These are phyloP conservation scores for Aureobasidium leucospermi DNA, from an alignment of 2,329 filamentous ascomycete genomes.

Conservation along the genomic window DNA sequence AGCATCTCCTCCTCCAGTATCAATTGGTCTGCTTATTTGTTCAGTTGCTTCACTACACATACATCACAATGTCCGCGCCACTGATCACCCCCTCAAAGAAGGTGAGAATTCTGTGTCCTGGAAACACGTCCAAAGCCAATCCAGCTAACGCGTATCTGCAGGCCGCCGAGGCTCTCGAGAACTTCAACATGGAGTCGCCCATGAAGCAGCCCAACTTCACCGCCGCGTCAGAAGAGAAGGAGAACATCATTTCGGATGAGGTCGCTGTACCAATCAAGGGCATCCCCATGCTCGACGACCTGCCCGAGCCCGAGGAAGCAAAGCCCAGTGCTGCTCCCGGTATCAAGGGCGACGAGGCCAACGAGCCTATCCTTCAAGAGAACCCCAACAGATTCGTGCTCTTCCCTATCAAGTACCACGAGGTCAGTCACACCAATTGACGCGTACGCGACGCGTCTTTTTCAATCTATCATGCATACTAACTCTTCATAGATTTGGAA, in stretches of 20 bases:
- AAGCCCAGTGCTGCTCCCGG: conserved; percentile 49
- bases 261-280: conserved; percentile 50
- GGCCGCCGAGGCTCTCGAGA: conserved; percentile 80
- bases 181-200: conserved; percentile 87
- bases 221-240: conserved; percentile 62
- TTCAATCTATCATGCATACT: conserved; percentile 23
- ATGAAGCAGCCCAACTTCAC: conserved; percentile 80
- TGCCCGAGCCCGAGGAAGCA: conserved; percentile 23
- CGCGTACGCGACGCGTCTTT: conserved; percentile 58
- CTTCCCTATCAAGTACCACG: conserved; percentile 98
- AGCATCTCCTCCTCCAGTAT: conserved; percentile 10
- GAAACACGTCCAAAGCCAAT: conserved; percentile 28
- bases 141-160: conserved; percentile 41
- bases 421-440: conserved; percentile 61
- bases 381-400: conserved; percentile 95
- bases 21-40: conserved; percentile 14
- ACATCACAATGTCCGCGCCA: conserved; percentile 57
- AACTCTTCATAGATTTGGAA: conserved; percentile 77
- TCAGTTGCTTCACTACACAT: conserved; percentile 11
- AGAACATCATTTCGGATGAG: conserved; percentile 59
- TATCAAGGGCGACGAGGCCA: conserved; percentile 59
- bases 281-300: conserved; percentile 39
- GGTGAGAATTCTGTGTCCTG: conserved; percentile 42
- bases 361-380: conserved; percentile 89
- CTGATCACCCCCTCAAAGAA: conserved; percentile 69